phyloP scores from a whole-genome alignment of 2,329 filamentous ascomycete genomes.

The Aspergillus spinulosporus region DNA sequence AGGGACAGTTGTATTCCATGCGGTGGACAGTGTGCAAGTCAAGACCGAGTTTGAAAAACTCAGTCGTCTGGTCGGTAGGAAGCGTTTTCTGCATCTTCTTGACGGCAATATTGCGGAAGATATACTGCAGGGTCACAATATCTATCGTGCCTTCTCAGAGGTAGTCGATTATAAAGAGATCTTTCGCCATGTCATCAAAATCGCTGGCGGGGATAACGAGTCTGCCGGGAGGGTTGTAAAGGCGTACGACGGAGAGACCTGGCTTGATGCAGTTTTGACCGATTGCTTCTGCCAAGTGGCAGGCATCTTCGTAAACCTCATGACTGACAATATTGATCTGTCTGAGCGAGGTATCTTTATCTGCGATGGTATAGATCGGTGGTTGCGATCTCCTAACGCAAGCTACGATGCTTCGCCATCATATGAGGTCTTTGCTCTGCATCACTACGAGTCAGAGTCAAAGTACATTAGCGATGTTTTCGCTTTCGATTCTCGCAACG shows the following conservation, averaged over 20 bases:
- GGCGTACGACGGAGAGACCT: not conserved
- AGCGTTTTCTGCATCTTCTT: not conserved
- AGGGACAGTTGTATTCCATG: too few species aligned
- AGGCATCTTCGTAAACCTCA: not conserved
- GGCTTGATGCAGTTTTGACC: not conserved
- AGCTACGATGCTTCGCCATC: not conserved
- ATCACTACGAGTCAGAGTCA: not conserved
- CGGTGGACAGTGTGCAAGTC: too few species aligned
- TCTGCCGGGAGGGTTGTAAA: not conserved
- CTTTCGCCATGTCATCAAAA: not conserved
- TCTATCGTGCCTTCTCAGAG: not conserved
- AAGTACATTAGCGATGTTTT: not conserved
- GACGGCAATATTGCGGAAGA: not conserved
- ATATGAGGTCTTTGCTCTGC: not conserved
- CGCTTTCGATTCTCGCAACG: not conserved
- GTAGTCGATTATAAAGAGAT: not conserved
- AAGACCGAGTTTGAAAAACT: too few species aligned
- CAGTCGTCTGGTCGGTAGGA: not conserved
- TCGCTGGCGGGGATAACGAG: not conserved
- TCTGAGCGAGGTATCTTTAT: not conserved
- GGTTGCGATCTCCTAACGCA: not conserved
- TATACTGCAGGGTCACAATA: not conserved
- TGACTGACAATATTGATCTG: not conserved
- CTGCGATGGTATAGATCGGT: not conserved
- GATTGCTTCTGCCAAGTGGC: not conserved